Evolutionary conservation across 2,329 filamentous ascomycete species (phyloP).

Genomic region (Daldinia eschscholtzii): DNA sequence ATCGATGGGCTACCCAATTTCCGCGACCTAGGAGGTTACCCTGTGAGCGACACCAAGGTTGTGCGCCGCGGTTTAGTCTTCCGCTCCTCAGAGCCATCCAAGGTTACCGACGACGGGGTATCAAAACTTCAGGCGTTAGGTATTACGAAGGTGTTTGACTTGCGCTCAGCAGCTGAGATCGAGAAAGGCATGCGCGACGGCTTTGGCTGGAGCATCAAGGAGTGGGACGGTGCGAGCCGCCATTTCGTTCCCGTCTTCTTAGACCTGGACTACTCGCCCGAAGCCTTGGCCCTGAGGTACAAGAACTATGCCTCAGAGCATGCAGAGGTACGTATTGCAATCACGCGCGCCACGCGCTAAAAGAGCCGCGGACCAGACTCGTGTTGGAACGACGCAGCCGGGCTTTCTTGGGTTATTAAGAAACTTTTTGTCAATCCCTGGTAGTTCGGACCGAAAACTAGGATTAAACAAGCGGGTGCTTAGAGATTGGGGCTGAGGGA

Average conservation of each 20-base stretch:
- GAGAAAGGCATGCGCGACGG: slow-evolving; percentile 54
- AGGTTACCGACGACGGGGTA: slow-evolving; percentile 66
- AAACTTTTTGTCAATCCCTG: slow-evolving; percentile 7
- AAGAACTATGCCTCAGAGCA: slow-evolving; percentile 63
- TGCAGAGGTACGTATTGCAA: slow-evolving; percentile 42
- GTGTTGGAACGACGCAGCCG: slow-evolving; percentile 3
- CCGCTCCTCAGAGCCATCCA: slow-evolving; percentile 76
- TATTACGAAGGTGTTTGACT: slow-evolving; percentile 63
- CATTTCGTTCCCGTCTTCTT: slow-evolving; percentile 72
- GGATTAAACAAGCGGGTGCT: slow-evolving; percentile 9
- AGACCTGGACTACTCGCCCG: slow-evolving; percentile 68
- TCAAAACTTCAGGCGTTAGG: slow-evolving; percentile 65
- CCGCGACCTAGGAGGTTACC: slow-evolving; percentile 74
- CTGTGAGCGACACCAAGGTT: slow-evolving; percentile 55
- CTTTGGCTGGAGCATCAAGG: slow-evolving; percentile 54
- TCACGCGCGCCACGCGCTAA: slow-evolving; percentile 1
- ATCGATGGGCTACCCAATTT: slow-evolving; percentile 75
- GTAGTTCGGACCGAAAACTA: slow-evolving; percentile 20
- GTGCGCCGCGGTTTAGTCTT: slow-evolving; percentile 70
- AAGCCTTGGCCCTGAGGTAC: slow-evolving; percentile 68
- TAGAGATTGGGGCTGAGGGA: slow-evolving; percentile 15
- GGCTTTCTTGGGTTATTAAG: background rate
- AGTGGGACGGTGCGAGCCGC: slow-evolving; percentile 65
- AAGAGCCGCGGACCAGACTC: slow-evolving; percentile 1
- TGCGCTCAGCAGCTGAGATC: slow-evolving; percentile 64